phyloP scores from a whole-genome alignment of 208 protist species.

The Trypanosoma cruzi region DNA sequence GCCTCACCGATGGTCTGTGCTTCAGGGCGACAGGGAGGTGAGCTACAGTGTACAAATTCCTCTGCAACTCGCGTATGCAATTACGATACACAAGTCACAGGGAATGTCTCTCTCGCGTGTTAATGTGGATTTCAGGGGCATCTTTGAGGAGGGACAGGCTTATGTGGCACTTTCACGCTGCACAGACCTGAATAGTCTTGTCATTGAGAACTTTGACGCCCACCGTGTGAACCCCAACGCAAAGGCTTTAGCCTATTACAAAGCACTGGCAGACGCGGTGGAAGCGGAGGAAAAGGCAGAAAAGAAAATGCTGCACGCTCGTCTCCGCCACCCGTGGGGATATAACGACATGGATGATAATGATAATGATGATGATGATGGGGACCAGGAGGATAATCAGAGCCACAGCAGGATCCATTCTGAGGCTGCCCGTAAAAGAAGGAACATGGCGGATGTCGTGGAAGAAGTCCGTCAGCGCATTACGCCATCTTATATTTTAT shows the following conservation, averaged over 20 bases:
- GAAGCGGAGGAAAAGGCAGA: constrained; percentile 3
- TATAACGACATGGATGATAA: constrained; percentile 1
- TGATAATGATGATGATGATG: too few species aligned
- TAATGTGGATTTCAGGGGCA: constrained; percentile 82
- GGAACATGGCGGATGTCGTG: constrained; percentile 37
- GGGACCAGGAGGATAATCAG: constrained; percentile 14
- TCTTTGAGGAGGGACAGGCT: constrained; percentile 84
- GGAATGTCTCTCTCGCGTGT: constrained; percentile 91
- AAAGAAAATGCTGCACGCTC: constrained; percentile 12
- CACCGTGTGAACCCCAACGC: constrained; percentile 54
- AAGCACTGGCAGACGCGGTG: constrained; percentile 40
- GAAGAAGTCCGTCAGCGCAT: constrained; percentile 58
- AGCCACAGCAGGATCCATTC: background rate
- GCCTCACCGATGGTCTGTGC: constrained; percentile 76
- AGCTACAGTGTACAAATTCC: constrained; percentile 85
- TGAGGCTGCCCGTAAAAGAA: background rate
- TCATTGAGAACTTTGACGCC: constrained; percentile 67
- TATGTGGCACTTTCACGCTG: constrained; percentile 92
- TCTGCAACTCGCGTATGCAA: constrained; percentile 95
- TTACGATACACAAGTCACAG: constrained; percentile 97
- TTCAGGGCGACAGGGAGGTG: constrained; percentile 47
- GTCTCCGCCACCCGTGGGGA: constrained; percentile 22
- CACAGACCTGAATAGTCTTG: constrained; percentile 56
- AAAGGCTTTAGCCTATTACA: constrained; percentile 83
- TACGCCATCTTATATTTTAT: constrained; percentile 35